Conservation (phyloP, 768 basidiomycete species). For the Mycena rosella region DNA sequence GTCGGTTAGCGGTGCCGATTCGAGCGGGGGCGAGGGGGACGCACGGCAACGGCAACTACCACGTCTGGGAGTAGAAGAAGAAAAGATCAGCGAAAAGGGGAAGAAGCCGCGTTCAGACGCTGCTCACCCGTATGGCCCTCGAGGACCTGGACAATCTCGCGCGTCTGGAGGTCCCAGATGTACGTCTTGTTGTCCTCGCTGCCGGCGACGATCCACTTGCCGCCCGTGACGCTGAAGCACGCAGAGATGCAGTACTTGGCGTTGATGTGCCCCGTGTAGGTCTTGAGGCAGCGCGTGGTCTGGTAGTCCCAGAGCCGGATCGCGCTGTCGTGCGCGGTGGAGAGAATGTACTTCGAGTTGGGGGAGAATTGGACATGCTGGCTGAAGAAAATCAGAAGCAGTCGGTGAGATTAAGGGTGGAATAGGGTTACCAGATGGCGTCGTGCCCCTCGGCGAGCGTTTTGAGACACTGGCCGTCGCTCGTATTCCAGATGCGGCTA, state of each 20-base stretch:
- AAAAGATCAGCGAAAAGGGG: background rate
- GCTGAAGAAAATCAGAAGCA: constrained; percentile 50
- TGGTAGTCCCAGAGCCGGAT: constrained; percentile 98
- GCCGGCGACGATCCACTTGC: constrained; percentile 92
- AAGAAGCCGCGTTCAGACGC: background rate
- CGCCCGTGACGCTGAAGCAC: constrained; percentile 87
- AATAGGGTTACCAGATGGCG: constrained; percentile 74
- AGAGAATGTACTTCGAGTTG: constrained; percentile 94
- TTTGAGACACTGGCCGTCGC: constrained; percentile 94
- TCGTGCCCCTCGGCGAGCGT: constrained; percentile 93
- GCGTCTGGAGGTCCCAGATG: constrained; percentile 91
- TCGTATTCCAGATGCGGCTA: constrained; percentile 96
- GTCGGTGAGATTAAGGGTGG: too few species aligned
- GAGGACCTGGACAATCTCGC: constrained; percentile 85
- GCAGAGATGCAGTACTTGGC: constrained; percentile 87
- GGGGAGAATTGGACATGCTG: constrained; percentile 96
- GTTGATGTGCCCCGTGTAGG: constrained; percentile 87
- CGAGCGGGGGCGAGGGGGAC: constrained; percentile 35
- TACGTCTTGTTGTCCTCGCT: constrained; percentile 92
- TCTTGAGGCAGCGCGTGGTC: constrained; percentile 90
- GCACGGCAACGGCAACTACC: constrained; percentile 85
- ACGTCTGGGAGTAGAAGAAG: constrained; percentile 59
- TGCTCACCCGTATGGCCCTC: constrained; percentile 78
- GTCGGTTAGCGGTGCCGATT: constrained; percentile 27
- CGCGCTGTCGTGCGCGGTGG: constrained; percentile 92